Base-by-base conservation (phyloP, 1,139 yeast genomes). In the Zhuliangozyma parablackwelliae region DNA sequence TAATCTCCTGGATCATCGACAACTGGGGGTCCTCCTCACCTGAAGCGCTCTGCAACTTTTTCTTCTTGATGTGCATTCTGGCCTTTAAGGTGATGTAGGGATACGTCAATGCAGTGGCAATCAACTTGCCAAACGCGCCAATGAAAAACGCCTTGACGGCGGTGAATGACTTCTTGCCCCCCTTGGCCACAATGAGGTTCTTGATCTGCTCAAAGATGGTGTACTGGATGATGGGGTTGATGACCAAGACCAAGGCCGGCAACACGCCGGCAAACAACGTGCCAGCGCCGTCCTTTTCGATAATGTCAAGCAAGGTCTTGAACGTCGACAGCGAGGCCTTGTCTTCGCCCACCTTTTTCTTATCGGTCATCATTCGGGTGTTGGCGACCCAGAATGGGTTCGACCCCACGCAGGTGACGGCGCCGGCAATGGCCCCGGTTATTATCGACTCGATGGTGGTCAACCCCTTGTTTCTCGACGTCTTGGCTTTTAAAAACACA, bases 351-450 rank as follows among this genome's bases (percentile, higher is more conserved):
- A 61, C 56, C 47, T 57, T 56, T 44, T 65, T 63, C 46, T 65
- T 62, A 29, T 69, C 83, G 5, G 95, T 84, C 82, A 84, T 81
- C 61, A 69, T 68, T 43, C 96, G 72, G 2, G 96, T 88, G 56
- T 88, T 88, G 38, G 92, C 94, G 28, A 88, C 95, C 97, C 97
- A 89, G 50, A 89, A 81, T 27, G 97, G 97, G 61, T 90, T 90
- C n/a, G 96, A 82, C 12, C 84, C 75, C 20, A 86, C 68, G 41
- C 90, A 86, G 2, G 97, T 88, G 31, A 89, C 76, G 7, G 90
- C 76, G 0, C 97, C 97, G 2, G 97, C 95, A 50, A 86, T 69
- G 1, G 94, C 84, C 12, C 96, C 96, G 3, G 90, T 82, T 5
- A 75, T 45, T 51, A 89, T 83, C 39, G 90, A 79, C 59, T 89